Conservation (phyloP, 2,329 filamentous ascomycete species). For the Madurella fahalii region DNA sequence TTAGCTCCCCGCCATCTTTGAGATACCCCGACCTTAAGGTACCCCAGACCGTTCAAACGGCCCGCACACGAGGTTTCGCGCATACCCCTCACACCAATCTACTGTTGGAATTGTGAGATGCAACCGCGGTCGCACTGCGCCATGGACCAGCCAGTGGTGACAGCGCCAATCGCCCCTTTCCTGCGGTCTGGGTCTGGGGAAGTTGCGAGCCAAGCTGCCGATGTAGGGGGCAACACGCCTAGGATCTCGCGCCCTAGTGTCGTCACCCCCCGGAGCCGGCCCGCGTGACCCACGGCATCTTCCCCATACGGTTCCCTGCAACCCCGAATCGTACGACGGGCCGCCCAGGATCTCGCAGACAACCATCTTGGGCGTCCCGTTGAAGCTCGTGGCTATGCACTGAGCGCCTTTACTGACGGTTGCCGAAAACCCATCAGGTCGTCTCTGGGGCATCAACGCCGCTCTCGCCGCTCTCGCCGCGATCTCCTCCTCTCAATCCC, state of each 20-base stretch:
- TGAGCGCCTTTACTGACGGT: constrained; percentile 12
- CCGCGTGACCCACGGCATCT: constrained; percentile 23
- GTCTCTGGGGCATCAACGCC: constrained; percentile 22
- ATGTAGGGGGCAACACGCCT: not conserved
- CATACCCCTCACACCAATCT: not conserved
- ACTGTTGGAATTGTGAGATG: not conserved
- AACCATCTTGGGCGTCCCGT: not conserved
- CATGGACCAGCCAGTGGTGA: not conserved
- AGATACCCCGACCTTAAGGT: not conserved
- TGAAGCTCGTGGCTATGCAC: constrained; percentile 10
- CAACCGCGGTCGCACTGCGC: not conserved
- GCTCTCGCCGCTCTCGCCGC: constrained; percentile 29
- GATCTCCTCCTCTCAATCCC: constrained; percentile 41
- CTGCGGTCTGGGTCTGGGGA: not conserved
- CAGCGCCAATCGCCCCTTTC: not conserved
- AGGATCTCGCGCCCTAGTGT: constrained; percentile 2
- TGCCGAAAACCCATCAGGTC: constrained; percentile 13
- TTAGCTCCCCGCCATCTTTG: not conserved
- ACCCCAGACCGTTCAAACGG: not conserved
- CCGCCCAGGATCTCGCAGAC: constrained; percentile 7
- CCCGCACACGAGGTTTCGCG: not conserved
- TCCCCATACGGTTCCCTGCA: constrained; percentile 13
- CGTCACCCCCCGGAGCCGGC: constrained; percentile 14
- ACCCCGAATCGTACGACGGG: constrained; percentile 23
- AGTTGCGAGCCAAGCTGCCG: constrained; percentile 6